These are phyloP conservation scores for Ochetophila trinervis DNA, from an alignment of 306 rosid species.

Conservation along the genomic window DNA sequence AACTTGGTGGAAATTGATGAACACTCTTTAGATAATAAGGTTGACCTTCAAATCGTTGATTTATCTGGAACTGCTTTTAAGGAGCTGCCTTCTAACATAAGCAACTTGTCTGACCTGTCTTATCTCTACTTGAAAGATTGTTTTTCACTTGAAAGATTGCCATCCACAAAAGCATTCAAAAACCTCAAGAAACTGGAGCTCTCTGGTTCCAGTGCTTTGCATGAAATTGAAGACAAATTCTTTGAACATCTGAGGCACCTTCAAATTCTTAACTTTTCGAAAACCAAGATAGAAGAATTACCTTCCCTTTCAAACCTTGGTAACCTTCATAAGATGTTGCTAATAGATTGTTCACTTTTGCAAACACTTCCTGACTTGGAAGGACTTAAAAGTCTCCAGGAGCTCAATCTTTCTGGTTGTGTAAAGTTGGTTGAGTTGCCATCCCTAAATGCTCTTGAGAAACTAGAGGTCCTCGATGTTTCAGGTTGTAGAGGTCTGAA, in stretches of 20 bases:
- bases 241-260: conserved; percentile 20
- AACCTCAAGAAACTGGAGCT: conserved; percentile 28
- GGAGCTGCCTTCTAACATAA: conserved; percentile 16
- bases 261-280: conserved; percentile 30
- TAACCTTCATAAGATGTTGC: conserved; percentile 18
- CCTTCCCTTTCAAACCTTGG: conserved; percentile 25
- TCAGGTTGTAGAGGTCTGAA: conserved; percentile 30
- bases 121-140: conserved; percentile 16
- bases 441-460: conserved; percentile 3
- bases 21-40: neutral
- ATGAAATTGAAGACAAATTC: conserved; percentile 11
- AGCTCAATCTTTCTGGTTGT: conserved; percentile 19
- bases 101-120: conserved; percentile 9
- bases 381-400: conserved; percentile 12
- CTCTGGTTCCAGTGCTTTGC: conserved; percentile 14
- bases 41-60: conserved; percentile 28
- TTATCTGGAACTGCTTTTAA: conserved; percentile 20
- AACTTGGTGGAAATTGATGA: conserved; percentile 16
- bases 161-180: conserved; percentile 6
- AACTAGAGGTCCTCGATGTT: conserved; percentile 29
- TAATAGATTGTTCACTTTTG: conserved; percentile 16
- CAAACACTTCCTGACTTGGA: conserved; percentile 2
- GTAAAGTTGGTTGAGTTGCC: conserved; percentile 9
- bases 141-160: neutral
- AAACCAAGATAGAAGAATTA: conserved; percentile 6